Conservation (phyloP, 208 protist species). For the Wallacemonas sp. region DNA sequence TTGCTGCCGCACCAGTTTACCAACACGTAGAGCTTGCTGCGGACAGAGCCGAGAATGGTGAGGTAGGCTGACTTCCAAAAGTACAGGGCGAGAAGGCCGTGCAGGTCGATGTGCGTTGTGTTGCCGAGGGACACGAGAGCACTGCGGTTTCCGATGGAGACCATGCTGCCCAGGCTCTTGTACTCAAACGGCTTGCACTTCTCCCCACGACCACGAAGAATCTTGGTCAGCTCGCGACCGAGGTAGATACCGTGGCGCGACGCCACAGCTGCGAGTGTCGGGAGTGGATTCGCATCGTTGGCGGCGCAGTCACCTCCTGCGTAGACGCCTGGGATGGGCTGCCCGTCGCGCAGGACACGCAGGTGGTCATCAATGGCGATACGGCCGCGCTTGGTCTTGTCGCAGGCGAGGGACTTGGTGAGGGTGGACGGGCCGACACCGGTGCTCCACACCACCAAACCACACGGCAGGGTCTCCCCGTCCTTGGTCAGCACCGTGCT, state of each 20-base stretch:
- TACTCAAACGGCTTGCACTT: conserved; percentile 61
- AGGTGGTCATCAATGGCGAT: conserved; percentile 73
- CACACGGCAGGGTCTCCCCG: conserved; percentile 55
- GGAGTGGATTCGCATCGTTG: conserved; percentile 53
- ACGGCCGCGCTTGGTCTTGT: conserved; percentile 68
- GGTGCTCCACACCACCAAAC: conserved; percentile 89
- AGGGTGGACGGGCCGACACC: conserved; percentile 80
- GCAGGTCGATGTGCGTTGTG: conserved; percentile 56
- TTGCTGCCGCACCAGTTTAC: conserved; percentile 83
- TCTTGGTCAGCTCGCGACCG: conserved; percentile 65
- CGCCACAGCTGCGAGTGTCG: conserved; percentile 78
- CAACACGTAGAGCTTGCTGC: conserved; percentile 82
- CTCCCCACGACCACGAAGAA: conserved; percentile 18
- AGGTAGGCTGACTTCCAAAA: conserved; percentile 90
- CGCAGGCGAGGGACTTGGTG: conserved; percentile 69
- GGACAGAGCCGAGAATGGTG: conserved; percentile 78
- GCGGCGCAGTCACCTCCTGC: conserved; percentile 87
- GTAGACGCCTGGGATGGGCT: conserved; percentile 75
- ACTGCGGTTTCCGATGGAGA: conserved; percentile 62
- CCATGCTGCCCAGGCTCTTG: conserved; percentile 82
- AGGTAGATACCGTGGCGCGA: conserved; percentile 83
- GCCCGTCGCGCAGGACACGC: conserved; percentile 63
- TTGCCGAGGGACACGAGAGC: conserved; percentile 73
- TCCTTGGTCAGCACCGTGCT: conserved; percentile 72
- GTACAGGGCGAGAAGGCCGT: conserved; percentile 74